Conservation (phyloP, 202 grass and related monocot species). For the Zoysia matrella region DNA sequence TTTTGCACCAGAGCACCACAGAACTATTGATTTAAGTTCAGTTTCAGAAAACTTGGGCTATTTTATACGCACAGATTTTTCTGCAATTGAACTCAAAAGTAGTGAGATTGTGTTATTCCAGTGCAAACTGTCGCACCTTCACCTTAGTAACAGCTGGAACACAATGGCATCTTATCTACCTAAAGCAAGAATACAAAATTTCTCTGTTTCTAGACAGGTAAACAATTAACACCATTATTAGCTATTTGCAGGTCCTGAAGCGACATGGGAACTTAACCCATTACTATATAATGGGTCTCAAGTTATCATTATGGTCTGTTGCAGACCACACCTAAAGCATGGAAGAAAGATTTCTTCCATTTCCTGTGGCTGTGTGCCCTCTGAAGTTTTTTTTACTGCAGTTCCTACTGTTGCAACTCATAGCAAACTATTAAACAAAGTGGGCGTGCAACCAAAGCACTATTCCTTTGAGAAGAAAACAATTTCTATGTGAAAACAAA, state of each 20-base stretch:
- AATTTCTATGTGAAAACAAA: background rate
- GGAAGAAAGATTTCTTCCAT: background rate
- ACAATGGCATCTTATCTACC: background rate
- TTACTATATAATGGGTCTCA: background rate
- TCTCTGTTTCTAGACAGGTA: constrained; percentile 5
- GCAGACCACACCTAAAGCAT: background rate
- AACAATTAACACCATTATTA: background rate
- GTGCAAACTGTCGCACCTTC: too few relatives aligned
- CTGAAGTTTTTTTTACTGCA: too few relatives aligned
- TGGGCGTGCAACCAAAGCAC: background rate
- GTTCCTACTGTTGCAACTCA: background rate
- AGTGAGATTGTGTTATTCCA: too few relatives aligned
- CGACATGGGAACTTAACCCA: background rate
- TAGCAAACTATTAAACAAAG: constrained; percentile 19
- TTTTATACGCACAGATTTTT: too few relatives aligned
- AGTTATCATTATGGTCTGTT: background rate
- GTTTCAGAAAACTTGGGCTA: background rate
- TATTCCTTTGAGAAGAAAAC: constrained; percentile 14
- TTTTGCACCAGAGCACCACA: background rate
- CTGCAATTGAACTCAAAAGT: too few relatives aligned
- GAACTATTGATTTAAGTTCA: background rate
- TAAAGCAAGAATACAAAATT: background rate
- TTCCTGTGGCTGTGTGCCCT: background rate
- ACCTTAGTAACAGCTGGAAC: background rate
- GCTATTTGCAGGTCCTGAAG: background rate